phyloP scores from a whole-genome alignment of 768 basidiomycete species.

The Mycena capillaripes region DNA sequence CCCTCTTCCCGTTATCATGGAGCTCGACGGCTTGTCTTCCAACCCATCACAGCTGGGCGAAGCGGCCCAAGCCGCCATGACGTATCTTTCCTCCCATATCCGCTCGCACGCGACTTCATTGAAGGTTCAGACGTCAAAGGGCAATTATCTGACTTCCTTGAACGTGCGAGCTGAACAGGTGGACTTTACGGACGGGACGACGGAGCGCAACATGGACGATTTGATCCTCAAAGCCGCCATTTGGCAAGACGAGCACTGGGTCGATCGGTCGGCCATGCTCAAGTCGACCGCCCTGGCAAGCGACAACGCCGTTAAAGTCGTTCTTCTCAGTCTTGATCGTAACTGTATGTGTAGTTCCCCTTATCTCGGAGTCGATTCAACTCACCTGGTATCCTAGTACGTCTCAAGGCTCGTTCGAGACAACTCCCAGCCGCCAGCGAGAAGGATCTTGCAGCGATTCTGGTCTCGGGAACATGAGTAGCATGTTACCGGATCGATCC shows the following conservation, averaged over 20 bases:
- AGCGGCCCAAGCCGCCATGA: constrained; percentile 79
- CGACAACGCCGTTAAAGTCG: constrained; percentile 80
- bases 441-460: constrained; percentile 83
- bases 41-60: constrained; percentile 77
- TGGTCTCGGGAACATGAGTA: constrained; percentile 52
- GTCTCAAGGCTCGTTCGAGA: constrained; percentile 90
- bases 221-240: constrained; percentile 92
- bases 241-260: constrained; percentile 95
- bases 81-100: constrained; percentile 82
- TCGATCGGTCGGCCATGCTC: constrained; percentile 85
- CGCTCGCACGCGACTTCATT: constrained; percentile 82
- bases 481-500: constrained; percentile 7
- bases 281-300: constrained; percentile 53
- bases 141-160: constrained; percentile 91
- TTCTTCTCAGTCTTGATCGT: constrained; percentile 91
- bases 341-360: constrained; percentile 74
- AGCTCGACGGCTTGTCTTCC: constrained; percentile 90
- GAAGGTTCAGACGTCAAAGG: constrained; percentile 95
- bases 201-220: constrained; percentile 92
- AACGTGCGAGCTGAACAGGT: constrained; percentile 88
- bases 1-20: constrained; percentile 96
- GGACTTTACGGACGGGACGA: constrained; percentile 69
- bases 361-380: constrained; percentile 33
- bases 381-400: constrained; percentile 64
- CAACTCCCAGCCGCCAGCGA: constrained; percentile 90